These are phyloP conservation scores for Trichoderma hamatum DNA, from an alignment of 2,329 filamentous ascomycete genomes.

Conservation along the genomic window DNA sequence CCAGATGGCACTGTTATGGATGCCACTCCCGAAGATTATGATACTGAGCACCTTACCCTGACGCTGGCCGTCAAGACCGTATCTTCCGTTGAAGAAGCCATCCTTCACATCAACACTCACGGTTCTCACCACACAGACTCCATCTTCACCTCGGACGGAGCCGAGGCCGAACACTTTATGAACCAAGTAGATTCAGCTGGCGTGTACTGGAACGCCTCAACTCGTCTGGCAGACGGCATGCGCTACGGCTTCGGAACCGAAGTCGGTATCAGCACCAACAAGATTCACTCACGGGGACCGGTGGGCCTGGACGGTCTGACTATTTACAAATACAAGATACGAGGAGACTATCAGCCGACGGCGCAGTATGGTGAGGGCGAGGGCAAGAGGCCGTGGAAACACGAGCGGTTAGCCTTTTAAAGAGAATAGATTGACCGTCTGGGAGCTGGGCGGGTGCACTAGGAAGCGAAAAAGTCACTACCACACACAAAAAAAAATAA, in stretches of 20 bases:
- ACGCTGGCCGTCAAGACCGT: conserved; percentile 84
- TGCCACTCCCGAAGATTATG: conserved; percentile 71
- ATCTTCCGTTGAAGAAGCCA: conserved; percentile 67
- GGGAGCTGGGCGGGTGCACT: neutral
- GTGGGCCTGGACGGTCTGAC: conserved; percentile 93
- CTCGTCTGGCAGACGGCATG: conserved; percentile 94
- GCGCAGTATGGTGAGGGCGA: conserved; percentile 70
- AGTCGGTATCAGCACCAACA: conserved; percentile 98
- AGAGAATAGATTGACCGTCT: neutral
- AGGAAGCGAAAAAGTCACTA: neutral
- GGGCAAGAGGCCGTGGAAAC: conserved; percentile 61
- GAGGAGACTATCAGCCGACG: conserved; percentile 81
- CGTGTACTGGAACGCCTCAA: conserved; percentile 96
- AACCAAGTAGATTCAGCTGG: conserved; percentile 83
- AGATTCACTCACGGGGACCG: conserved; percentile 91
- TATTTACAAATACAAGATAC: conserved; percentile 95
- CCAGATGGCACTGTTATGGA: conserved; percentile 60
- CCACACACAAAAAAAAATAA: neutral
- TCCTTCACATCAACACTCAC: conserved; percentile 88
- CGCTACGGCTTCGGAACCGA: conserved; percentile 97
- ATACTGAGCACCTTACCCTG: conserved; percentile 87
- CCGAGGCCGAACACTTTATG: conserved; percentile 80
- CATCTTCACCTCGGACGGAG: conserved; percentile 73
- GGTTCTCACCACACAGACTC: conserved; percentile 93
- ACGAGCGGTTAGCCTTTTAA: conserved; percentile 56